A percentile compares a stretch with the other conserved stretches of the same genome.
Evolutionary conservation across 1,284 basidiomycete species (phyloP).

Genomic region (Malassezia nana): DNA sequence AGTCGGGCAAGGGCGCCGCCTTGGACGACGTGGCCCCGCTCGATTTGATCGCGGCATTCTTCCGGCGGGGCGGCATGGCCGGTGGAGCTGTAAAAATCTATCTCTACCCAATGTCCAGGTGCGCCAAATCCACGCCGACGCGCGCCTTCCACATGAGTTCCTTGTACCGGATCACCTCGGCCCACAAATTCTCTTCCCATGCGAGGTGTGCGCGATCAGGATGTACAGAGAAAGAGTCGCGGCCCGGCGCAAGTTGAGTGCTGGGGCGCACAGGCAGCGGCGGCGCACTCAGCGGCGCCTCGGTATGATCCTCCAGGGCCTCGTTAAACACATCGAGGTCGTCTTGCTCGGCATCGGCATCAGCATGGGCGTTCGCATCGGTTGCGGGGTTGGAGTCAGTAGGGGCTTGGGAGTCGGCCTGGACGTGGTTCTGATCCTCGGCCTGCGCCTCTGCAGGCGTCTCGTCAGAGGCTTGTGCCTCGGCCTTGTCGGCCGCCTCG

Average conservation of each 20-base stretch:
- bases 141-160: constrained; percentile 17
- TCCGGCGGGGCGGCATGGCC: constrained; percentile 40
- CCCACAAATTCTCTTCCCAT: constrained; percentile 16
- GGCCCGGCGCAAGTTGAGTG: not conserved
- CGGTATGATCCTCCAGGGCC: not conserved
- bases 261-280: not conserved
- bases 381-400: too few relatives aligned
- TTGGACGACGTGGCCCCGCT: constrained; percentile 44
- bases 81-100: not conserved
- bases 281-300: not conserved
- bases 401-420: too few relatives aligned
- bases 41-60: constrained; percentile 42
- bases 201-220: not conserved
- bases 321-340: constrained; percentile 1
- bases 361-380: not conserved
- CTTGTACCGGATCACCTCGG: constrained; percentile 14
- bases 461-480: too few relatives aligned
- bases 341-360: not conserved
- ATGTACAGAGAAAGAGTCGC: not conserved
- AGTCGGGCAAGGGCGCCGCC: constrained; percentile 44
- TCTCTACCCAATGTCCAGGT: constrained; percentile 5
- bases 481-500: not conserved
- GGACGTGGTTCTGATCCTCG: too few relatives aligned
- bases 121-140: constrained; percentile 4
- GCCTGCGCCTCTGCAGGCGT: too few relatives aligned